phyloP scores from a whole-genome alignment of 2,329 filamentous ascomycete genomes.

The Intubia oerlemansii region DNA sequence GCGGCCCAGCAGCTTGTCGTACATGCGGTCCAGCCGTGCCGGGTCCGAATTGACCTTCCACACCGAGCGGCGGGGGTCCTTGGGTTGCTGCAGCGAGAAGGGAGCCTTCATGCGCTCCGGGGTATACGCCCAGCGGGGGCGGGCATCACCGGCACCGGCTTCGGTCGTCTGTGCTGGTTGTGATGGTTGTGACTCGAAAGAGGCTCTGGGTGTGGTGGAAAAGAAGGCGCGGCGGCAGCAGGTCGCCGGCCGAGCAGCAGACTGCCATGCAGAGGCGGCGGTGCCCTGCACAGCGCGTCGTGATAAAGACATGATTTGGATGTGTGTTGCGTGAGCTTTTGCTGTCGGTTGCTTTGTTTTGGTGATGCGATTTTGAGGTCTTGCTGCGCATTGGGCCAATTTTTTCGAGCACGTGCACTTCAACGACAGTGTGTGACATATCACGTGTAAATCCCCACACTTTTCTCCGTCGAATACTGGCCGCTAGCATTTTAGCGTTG shows the following conservation, averaged over 20 bases:
- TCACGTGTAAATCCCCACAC: too few species aligned
- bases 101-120: slow-evolving; percentile 49
- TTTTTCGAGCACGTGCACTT: too few species aligned
- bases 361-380: too few species aligned
- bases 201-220: not conserved
- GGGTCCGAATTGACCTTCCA: slow-evolving; percentile 62
- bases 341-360: too few species aligned
- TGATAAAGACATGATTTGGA: slow-evolving; percentile 1
- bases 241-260: too few species aligned
- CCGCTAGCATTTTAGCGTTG: too few species aligned
- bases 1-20: slow-evolving; percentile 52
- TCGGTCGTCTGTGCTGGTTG: slow-evolving; percentile 1
- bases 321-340: too few species aligned
- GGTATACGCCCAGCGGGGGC: slow-evolving; percentile 50
- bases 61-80: slow-evolving; percentile 26
- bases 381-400: too few species aligned
- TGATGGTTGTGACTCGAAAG: not conserved
- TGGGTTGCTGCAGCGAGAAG: slow-evolving; percentile 38
- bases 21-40: slow-evolving; percentile 52
- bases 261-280: not conserved
- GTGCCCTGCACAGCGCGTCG: not conserved
- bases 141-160: slow-evolving; percentile 1
- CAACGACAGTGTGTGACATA: too few species aligned
- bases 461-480: too few species aligned
- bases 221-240: too few species aligned